Evolutionary conservation across 345 rosid genomes (phyloP).

Genomic region (Gossypium anomalum): DNA sequence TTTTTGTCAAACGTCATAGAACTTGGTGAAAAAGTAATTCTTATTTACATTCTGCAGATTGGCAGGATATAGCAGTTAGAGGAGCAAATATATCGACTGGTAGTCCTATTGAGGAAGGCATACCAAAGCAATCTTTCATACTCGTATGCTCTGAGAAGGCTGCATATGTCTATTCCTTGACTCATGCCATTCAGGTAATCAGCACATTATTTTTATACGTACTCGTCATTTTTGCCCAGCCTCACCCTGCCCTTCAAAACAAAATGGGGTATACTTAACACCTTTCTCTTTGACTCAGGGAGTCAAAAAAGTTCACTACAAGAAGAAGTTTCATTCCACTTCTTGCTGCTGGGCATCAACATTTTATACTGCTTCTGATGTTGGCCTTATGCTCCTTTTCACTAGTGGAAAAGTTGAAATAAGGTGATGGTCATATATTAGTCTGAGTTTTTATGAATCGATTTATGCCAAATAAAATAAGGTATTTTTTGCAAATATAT

Average conservation of each 20-base stretch:
- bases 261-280: background rate
- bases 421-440: constrained; percentile 43
- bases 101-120: constrained; percentile 38
- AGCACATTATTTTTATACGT: background rate
- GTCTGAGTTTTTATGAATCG: background rate
- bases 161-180: constrained; percentile 63
- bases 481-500: background rate
- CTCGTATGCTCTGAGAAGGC: constrained; percentile 86
- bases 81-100: constrained; percentile 30
- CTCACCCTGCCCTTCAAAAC: background rate
- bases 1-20: background rate
- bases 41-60: constrained; percentile 34
- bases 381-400: constrained; percentile 71
- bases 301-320: constrained; percentile 67
- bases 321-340: constrained; percentile 74
- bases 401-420: constrained; percentile 64
- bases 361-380: constrained; percentile 46
- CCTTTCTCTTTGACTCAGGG: constrained; percentile 39
- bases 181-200: constrained; percentile 66
- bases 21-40: constrained; percentile 2
- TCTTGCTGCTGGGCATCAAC: constrained; percentile 83
- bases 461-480: background rate
- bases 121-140: constrained; percentile 46
- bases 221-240: background rate
- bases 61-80: constrained; percentile 36